Conservation (phyloP, 805 yeast species). For the Ogataea parapolymorpha region DNA sequence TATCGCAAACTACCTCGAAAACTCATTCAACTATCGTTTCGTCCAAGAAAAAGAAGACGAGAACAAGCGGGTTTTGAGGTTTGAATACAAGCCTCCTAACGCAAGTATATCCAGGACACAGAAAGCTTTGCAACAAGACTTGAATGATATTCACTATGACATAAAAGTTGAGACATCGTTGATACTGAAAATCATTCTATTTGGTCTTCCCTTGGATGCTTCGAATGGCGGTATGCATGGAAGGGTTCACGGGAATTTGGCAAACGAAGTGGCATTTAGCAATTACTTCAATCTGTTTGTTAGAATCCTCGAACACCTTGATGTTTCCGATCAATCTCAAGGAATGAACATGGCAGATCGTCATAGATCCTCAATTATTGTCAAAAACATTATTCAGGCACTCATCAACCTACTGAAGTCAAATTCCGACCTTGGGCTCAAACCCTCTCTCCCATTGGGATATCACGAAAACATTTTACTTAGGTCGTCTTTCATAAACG, state of each 20-base stretch:
- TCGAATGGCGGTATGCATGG: conserved; percentile 41
- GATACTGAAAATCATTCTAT: conserved; percentile 53
- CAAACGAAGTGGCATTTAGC: conserved; percentile 55
- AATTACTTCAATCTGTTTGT: conserved; percentile 64
- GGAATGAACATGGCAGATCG: conserved; percentile 26
- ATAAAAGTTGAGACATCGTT: conserved; percentile 50
- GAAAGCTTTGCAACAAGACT: conserved; percentile 20
- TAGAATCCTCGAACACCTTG: conserved; percentile 46
- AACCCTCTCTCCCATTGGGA: conserved; percentile 73
- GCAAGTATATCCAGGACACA: background rate
- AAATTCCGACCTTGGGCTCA: conserved; percentile 74
- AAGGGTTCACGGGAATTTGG: conserved; percentile 22
- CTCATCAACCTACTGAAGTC: conserved; percentile 67
- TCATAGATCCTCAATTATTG: conserved; percentile 55
- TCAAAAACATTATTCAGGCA: conserved; percentile 61
- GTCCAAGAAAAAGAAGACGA: conserved; percentile 28
- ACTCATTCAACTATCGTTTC: conserved; percentile 23
- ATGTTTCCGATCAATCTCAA: conserved; percentile 20
- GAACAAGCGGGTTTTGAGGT: conserved; percentile 17
- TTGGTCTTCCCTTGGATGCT: conserved; percentile 59
- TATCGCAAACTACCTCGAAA: conserved; percentile 34
- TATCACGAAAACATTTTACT: conserved; percentile 65
- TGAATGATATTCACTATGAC: conserved; percentile 29
- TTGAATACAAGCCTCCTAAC: conserved; percentile 2
- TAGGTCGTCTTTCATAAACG: conserved; percentile 70